Evolutionary conservation across 176 grass and related monocot genomes (phyloP).

Genomic region (Tillandsia fasciculata): DNA sequence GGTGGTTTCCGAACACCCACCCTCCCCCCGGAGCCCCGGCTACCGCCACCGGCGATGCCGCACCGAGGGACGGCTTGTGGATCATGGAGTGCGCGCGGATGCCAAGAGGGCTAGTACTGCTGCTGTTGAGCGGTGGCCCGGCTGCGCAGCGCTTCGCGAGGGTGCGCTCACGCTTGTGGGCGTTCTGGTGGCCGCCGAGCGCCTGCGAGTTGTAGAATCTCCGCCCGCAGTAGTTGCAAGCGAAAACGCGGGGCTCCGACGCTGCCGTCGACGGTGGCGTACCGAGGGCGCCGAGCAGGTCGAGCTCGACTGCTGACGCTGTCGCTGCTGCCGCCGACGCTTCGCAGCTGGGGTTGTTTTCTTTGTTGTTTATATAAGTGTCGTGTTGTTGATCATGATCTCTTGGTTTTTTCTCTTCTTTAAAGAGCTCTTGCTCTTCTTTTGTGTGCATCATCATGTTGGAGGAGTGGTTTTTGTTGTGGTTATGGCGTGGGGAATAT

Average conservation of each 20-base stretch:
- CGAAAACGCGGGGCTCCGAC: constrained; percentile 2
- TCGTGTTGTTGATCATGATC: neutral
- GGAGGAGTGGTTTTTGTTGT: neutral
- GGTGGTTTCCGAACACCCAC: neutral
- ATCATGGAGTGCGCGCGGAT: constrained; percentile 1
- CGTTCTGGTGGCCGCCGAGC: constrained; percentile 95
- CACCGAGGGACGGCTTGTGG: neutral
- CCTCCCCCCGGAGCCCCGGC: neutral
- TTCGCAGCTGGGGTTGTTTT: neutral
- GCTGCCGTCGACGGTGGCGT: neutral
- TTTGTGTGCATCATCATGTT: neutral
- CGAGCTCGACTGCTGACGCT: neutral
- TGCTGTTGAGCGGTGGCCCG: neutral
- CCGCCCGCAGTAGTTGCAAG: constrained; percentile 8
- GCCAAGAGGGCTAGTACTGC: neutral
- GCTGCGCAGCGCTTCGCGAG: neutral
- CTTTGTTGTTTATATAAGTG: neutral
- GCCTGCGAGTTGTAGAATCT: constrained; percentile 52
- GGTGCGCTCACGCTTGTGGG: constrained; percentile 80
- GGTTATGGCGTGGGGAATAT: neutral
- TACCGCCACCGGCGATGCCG: neutral
- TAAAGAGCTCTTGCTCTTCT: neutral
- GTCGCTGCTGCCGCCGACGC: neutral
- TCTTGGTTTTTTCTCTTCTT: neutral
- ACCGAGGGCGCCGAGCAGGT: neutral